Base-by-base conservation (phyloP, 1,284 basidiomycete species). In the Ustilago trichophora region DNA sequence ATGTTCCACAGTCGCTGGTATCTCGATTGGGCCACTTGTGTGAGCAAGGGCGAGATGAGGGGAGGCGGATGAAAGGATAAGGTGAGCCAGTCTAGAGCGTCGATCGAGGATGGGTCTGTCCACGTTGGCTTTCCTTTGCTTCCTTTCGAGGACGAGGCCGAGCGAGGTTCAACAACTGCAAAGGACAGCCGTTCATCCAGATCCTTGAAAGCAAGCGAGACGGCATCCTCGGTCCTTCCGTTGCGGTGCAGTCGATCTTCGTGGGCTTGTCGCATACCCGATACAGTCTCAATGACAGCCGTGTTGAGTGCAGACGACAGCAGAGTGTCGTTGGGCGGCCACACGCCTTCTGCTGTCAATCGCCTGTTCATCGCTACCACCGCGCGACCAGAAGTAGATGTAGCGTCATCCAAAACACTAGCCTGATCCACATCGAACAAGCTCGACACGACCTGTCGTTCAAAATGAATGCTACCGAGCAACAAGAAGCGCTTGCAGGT, bases 51-150 rank as follows among this genome's bases (percentile, higher is more conserved):
- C 13, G 74, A 56, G 32, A 76, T 73, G 31, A 76, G 56, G 19
- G 72, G 62, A 1, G 72, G 74, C 8, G 74, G 74, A 15, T 64
- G 63, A 50, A 74, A 76, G 6, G 55, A 69, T 4, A 76, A 32
- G 3, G 72, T 74, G 25, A 76, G 60, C 74, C 74, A 76, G 35
- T 76, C 74, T 6, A 76, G 49, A 1, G 69, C 74, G 19, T 70
- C 62, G 40, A 76, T 74, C 12, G 52, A 62, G 1, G 59, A 32
- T 0, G 68, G 56, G 35, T 76, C 72, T 5, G 50, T 40, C 72
- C 72, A 76, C 0, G 37, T 45, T 1, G 56, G 49, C 24, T 64
- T 60, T 25, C 22, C 21, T 32, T 38, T 49, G 24, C 36, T 24
- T 12, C 32, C 43, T n/a, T 3, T n/a, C 31, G 42, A 18, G n/a